phyloP scores from a whole-genome alignment of 228 moss, liverwort and hornwort species.

The Sphagnum magellanicum region DNA sequence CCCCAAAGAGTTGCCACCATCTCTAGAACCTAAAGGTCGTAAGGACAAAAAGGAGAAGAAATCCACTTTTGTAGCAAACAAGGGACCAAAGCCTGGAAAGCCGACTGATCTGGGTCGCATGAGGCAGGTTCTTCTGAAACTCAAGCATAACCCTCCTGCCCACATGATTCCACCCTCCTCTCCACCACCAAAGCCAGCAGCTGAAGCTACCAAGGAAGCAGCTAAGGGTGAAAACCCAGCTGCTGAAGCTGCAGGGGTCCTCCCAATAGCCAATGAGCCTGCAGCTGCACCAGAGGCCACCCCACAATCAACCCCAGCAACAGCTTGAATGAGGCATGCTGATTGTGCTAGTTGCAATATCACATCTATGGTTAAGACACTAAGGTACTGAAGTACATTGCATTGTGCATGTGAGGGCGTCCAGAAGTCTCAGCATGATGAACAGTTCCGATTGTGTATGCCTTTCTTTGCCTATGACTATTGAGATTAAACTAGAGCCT shows the following conservation, averaged over 20 bases:
- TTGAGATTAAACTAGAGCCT: too few species aligned
- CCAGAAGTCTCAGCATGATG: too few species aligned
- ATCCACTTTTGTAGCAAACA: constrained; percentile 68
- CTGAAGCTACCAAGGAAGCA: constrained; percentile 28
- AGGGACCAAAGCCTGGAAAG: constrained; percentile 86
- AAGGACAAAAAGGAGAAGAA: constrained; percentile 75
- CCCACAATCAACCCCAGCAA: constrained; percentile 32
- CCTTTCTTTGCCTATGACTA: too few species aligned
- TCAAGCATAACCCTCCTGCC: constrained; percentile 79
- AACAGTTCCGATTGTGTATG: too few species aligned
- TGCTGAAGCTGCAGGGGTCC: constrained; percentile 15
- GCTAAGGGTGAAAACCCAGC: constrained; percentile 22
- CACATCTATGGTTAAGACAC: too few species aligned
- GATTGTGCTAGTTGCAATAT: too few species aligned
- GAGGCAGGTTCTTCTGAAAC: constrained; percentile 72
- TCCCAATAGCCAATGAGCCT: constrained; percentile 10
- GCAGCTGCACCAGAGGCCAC: constrained; percentile 28
- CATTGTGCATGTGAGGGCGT: too few species aligned
- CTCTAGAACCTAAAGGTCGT: constrained; percentile 56
- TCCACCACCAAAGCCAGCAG: constrained; percentile 63
- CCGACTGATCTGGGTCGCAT: constrained; percentile 73
- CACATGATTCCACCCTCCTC: constrained; percentile 89
- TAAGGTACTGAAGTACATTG: too few species aligned
- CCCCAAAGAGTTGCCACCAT: constrained; percentile 74
- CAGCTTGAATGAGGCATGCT: constrained; percentile 20